Conservation (phyloP, 2,329 filamentous ascomycete species). For the Aureobasidium sp. region DNA sequence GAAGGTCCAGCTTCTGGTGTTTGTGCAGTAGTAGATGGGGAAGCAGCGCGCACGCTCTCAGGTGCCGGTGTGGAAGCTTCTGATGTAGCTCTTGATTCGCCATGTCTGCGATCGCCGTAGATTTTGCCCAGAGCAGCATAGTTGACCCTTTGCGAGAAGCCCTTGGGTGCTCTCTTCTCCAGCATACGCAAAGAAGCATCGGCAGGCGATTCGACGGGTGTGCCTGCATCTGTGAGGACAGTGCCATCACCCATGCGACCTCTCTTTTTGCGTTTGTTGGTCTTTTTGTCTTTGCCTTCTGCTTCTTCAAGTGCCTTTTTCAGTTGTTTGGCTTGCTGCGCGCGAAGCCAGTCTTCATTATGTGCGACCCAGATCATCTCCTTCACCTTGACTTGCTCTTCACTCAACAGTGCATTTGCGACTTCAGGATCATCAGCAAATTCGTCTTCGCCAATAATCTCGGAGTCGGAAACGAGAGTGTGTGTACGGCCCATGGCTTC, state of each 20-base stretch:
- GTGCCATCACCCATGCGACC: slow-evolving; percentile 36
- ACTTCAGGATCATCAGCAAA: slow-evolving; percentile 90
- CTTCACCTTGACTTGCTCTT: slow-evolving; percentile 71
- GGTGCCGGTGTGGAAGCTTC: slow-evolving; percentile 10
- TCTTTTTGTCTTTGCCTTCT: slow-evolving; percentile 33
- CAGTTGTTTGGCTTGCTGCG: slow-evolving; percentile 76
- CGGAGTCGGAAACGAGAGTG: slow-evolving; percentile 27
- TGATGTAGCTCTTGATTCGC: slow-evolving; percentile 13
- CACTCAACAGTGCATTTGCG: slow-evolving; percentile 64
- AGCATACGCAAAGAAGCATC: slow-evolving; percentile 42
- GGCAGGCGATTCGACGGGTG: slow-evolving; percentile 36
- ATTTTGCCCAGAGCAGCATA: slow-evolving; percentile 39
- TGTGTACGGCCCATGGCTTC: slow-evolving; percentile 38
- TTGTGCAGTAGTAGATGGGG: neutral
- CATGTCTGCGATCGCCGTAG: slow-evolving; percentile 23
- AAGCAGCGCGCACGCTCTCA: neutral
- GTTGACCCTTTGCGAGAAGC: slow-evolving; percentile 40
- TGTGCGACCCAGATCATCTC: slow-evolving; percentile 91
- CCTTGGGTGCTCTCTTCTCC: slow-evolving; percentile 34
- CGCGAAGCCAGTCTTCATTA: slow-evolving; percentile 88
- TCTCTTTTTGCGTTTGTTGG: slow-evolving; percentile 38
- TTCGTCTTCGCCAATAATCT: slow-evolving; percentile 68
- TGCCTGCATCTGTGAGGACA: slow-evolving; percentile 28
- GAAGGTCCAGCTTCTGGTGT: neutral
- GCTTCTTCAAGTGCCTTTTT: slow-evolving; percentile 58